A percentile compares a stretch with the other conserved stretches of the same genome.
These are phyloP conservation scores for Pythium aquatile DNA, from an alignment of 352 stramenopile species.

Conservation along the genomic window DNA sequence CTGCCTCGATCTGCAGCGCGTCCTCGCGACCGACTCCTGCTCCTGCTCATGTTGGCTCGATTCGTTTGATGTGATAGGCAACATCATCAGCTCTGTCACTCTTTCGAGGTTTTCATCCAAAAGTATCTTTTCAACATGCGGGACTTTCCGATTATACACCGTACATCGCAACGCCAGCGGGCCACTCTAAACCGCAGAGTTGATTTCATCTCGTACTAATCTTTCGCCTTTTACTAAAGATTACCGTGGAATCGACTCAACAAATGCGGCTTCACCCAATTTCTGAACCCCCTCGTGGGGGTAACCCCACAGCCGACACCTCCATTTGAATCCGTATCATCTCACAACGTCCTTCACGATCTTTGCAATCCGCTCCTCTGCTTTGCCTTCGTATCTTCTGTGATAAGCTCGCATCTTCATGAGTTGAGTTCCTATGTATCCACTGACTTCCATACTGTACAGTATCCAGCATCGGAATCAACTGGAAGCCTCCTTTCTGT, in stretches of 20 bases:
- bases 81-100: conserved; percentile 1
- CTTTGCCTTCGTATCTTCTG: no score
- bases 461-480: background rate
- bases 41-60: conserved; percentile 6
- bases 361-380: no score
- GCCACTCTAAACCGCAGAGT: conserved; percentile 28
- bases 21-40: conserved; percentile 12
- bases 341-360: no score
- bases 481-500: background rate
- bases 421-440: no score
- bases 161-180: background rate
- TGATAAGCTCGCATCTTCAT: no score
- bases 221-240: conserved; percentile 95
- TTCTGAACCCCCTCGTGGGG: conserved; percentile 35
- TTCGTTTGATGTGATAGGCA: background rate
- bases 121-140: conserved; percentile 5
- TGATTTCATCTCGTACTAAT: conserved; percentile 59
- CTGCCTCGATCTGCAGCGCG: background rate
- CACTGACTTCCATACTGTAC: no score
- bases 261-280: conserved; percentile 77
- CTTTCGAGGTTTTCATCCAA: conserved; percentile 1
- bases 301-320: background rate
- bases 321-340: no score
- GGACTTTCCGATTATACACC: conserved; percentile 19
- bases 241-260: conserved; percentile 88